Base-by-base conservation (phyloP, 2,329 filamentous ascomycete species). In the Pseudofabraea citricarpa region DNA sequence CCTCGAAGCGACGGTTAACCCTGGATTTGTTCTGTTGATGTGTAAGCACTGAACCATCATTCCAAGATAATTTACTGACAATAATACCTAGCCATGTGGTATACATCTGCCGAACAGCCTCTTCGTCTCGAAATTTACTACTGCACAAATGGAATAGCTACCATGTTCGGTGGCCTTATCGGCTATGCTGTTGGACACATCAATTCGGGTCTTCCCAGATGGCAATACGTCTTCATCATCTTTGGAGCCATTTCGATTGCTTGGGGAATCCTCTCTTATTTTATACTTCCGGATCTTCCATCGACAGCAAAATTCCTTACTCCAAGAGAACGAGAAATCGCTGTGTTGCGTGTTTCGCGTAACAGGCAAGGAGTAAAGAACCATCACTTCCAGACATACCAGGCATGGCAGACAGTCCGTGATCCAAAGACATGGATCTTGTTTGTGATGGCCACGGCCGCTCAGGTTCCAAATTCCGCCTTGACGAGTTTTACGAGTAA, bases 1-100 rank as follows among this genome's bases (percentile, higher is more conserved):
- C 1, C 81, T 81, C 41, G 82, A 86, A 56, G 69, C 79, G 0
- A 77, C 79, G 0, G 79, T 85, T 2, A 83, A 78, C 1, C 45
- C 41, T 2, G 37, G 39, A 6, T 47, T 44, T 19, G 59, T 83
- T 67, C 60, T 84, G 2, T 75, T 83, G 27, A 83, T 79, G 0
- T 75, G 37, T 40, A 27, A 5, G 27, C 22, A 20, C n/a, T 27
- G 21, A 20, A 4, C 12, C 35, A 9, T 37, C 20, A n/a, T 32
- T 12, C 19, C 29, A 9, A 32, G n/a, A 13, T 37, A 19, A 18
- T 12, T 19, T 24, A 37, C 19, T 23, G 15, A n/a, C 21, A n/a
- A n/a, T 37, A 20, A 24, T 18, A 83, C 29, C 83, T 78, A 0
- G 72, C 71, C 5, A 61, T 63, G 43, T 65, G 60, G 63, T 69